Conservation (phyloP, 768 basidiomycete species). For the Leccinum variicolor region DNA sequence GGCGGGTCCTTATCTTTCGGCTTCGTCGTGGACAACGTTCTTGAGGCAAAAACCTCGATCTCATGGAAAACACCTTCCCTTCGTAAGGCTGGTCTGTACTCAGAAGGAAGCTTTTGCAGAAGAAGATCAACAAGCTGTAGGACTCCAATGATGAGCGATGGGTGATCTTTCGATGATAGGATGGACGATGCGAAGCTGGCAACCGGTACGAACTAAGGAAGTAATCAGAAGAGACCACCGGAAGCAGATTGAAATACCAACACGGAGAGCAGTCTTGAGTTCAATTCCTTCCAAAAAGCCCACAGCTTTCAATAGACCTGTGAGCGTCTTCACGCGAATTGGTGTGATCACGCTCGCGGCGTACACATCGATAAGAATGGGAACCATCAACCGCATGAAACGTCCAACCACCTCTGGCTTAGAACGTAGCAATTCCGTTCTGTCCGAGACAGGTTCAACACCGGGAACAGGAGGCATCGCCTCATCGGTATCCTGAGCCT, state of each 20-base stretch:
- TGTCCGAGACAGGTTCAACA: slow-evolving; percentile 40
- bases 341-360: slow-evolving; percentile 92
- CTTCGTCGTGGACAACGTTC: slow-evolving; percentile 53
- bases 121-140: slow-evolving; percentile 93
- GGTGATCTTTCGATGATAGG: slow-evolving; percentile 88
- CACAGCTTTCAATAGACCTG: slow-evolving; percentile 85
- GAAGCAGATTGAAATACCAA: slow-evolving; percentile 36
- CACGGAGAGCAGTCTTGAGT: slow-evolving; percentile 73
- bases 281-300: slow-evolving; percentile 81
- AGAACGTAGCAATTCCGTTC: slow-evolving; percentile 73
- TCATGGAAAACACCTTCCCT: slow-evolving; percentile 97
- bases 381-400: slow-evolving; percentile 87
- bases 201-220: slow-evolving; percentile 79
- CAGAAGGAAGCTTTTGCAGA: slow-evolving; percentile 73
- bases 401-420: slow-evolving; percentile 73
- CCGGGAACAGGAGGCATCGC: slow-evolving; percentile 33
- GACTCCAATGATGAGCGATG: slow-evolving; percentile 80
- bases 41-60: slow-evolving; percentile 72
- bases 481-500: slow-evolving; percentile 42
- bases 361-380: slow-evolving; percentile 97
- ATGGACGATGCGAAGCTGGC: slow-evolving; percentile 95
- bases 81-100: slow-evolving; percentile 87
- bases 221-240: slow-evolving; percentile 5
- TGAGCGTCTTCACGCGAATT: slow-evolving; percentile 85
- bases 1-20: slow-evolving; percentile 43